Percentiles rank a stretch among this genome's conserved stretches.
These are phyloP conservation scores for Sphagnum magellanicum DNA, from an alignment of 228 moss, liverwort and hornwort species.

Conservation along the genomic window DNA sequence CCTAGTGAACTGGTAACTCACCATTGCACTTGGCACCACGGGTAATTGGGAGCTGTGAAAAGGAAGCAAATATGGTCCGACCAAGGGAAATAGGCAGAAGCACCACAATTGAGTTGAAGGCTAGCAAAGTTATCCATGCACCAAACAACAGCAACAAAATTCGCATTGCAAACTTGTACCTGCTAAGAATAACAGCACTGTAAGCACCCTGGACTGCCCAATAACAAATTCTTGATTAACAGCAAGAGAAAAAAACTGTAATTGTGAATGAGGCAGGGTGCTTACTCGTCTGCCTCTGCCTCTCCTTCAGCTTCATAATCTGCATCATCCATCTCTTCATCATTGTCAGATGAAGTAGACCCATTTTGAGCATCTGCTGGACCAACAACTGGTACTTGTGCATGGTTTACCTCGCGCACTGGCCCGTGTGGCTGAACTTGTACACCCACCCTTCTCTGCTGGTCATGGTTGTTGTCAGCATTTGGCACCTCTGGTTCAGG, in stretches of 20 bases:
- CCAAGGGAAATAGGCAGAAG: slow-evolving; percentile 55
- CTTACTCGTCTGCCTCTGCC: slow-evolving; percentile 1
- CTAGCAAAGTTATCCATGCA: slow-evolving; percentile 50
- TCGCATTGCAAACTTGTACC: slow-evolving; percentile 46
- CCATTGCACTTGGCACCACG: slow-evolving; percentile 60
- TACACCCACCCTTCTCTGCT: slow-evolving; percentile 9
- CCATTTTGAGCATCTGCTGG: background rate
- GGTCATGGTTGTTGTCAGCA: slow-evolving; percentile 15
- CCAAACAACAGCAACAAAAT: slow-evolving; percentile 35
- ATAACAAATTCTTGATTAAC: too few species aligned
- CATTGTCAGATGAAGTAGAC: background rate
- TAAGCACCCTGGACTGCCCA: background rate
- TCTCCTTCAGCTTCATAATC: background rate
- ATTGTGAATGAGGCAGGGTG: background rate
- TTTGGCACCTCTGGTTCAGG: slow-evolving; percentile 31
- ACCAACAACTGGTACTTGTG: background rate
- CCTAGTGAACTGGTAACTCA: slow-evolving; percentile 5
- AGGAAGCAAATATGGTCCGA: slow-evolving; percentile 34
- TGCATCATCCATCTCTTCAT: background rate
- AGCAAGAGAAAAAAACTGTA: too few species aligned
- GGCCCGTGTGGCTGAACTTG: slow-evolving; percentile 6
- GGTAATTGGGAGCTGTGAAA: slow-evolving; percentile 40
- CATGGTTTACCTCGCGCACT: background rate
- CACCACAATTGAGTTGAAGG: slow-evolving; percentile 39
- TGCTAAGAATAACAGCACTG: slow-evolving; percentile 10